Evolutionary conservation across 2,329 filamentous ascomycete genomes (phyloP).

Genomic region (Emydomyces testavorans): DNA sequence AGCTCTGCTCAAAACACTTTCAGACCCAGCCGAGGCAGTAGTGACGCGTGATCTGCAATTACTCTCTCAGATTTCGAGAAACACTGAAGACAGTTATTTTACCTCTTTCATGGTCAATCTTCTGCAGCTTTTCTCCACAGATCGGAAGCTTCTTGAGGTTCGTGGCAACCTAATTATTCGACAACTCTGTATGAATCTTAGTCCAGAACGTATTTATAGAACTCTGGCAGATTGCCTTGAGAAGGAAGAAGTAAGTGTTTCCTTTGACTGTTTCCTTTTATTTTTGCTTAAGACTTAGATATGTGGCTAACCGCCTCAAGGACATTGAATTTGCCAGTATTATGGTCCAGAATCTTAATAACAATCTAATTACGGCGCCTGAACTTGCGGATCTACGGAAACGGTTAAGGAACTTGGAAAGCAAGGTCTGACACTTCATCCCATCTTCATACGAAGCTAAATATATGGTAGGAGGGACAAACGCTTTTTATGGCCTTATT

Average conservation of each 20-base stretch:
- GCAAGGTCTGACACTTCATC: conserved; percentile 47
- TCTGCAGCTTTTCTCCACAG: conserved; percentile 87
- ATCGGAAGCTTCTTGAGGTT: conserved; percentile 79
- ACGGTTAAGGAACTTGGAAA: conserved; percentile 78
- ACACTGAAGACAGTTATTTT: conserved; percentile 96
- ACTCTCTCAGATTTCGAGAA: conserved; percentile 87
- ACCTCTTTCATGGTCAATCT: conserved; percentile 97
- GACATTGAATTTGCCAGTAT: conserved; percentile 98
- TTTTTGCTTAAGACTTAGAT: not conserved
- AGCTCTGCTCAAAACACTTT: conserved; percentile 86
- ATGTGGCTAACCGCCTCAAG: conserved; percentile 21
- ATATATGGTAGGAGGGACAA: conserved; percentile 61
- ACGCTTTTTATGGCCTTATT: conserved; percentile 91
- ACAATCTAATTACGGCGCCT: conserved; percentile 94
- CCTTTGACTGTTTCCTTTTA: too few relatives aligned
- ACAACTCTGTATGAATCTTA: conserved; percentile 83
- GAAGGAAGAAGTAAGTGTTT: conserved; percentile 60
- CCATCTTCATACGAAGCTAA: conserved; percentile 16
- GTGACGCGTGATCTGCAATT: conserved; percentile 90
- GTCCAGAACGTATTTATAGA: conserved; percentile 87
- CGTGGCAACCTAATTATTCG: conserved; percentile 93
- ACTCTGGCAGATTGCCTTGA: conserved; percentile 94
- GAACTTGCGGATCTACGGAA: conserved; percentile 86
- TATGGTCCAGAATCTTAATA: conserved; percentile 98
- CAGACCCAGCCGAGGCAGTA: conserved; percentile 87